phyloP scores from a whole-genome alignment of 2,329 filamentous ascomycete species.

The Xylaria sp. region DNA sequence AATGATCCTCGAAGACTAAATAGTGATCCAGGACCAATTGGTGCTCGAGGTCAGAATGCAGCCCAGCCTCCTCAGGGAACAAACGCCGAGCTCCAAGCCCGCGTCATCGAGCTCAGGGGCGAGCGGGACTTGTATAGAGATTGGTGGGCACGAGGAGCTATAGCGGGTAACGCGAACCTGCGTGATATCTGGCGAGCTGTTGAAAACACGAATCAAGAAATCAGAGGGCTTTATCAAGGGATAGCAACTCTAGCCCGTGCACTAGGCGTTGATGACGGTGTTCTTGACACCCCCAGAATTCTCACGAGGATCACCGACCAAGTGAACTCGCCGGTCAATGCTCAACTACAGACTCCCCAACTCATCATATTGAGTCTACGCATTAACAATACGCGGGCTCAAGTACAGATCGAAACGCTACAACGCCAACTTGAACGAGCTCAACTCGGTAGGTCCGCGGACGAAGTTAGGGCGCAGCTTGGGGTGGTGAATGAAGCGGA shows the following conservation, averaged over 20 bases:
- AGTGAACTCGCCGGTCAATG: slow-evolving; percentile 1
- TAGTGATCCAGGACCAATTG: too few relatives aligned
- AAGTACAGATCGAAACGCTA: slow-evolving; percentile 28
- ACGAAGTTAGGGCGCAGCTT: slow-evolving; percentile 21
- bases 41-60: too few relatives aligned
- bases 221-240: slow-evolving; percentile 25
- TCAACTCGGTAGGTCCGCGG: slow-evolving; percentile 20
- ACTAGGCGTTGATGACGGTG: slow-evolving; percentile 22
- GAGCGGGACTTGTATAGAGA: slow-evolving; percentile 22
- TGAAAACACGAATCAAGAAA: slow-evolving; percentile 26
- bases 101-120: slow-evolving; percentile 8
- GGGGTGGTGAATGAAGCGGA: slow-evolving; percentile 33
- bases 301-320: slow-evolving; percentile 25
- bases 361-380: slow-evolving; percentile 13
- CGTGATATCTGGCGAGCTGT: slow-evolving; percentile 29
- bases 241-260: slow-evolving; percentile 13
- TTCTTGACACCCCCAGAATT: slow-evolving; percentile 18
- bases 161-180: too few relatives aligned
- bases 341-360: background rate
- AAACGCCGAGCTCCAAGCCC: slow-evolving; percentile 18
- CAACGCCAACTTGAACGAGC: slow-evolving; percentile 23
- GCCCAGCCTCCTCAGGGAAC: background rate
- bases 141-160: slow-evolving; percentile 24
- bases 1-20: too few relatives aligned
- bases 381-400: slow-evolving; percentile 10